Conservation (phyloP, 306 rosid genomes). For the Phaseolus lunatus region DNA sequence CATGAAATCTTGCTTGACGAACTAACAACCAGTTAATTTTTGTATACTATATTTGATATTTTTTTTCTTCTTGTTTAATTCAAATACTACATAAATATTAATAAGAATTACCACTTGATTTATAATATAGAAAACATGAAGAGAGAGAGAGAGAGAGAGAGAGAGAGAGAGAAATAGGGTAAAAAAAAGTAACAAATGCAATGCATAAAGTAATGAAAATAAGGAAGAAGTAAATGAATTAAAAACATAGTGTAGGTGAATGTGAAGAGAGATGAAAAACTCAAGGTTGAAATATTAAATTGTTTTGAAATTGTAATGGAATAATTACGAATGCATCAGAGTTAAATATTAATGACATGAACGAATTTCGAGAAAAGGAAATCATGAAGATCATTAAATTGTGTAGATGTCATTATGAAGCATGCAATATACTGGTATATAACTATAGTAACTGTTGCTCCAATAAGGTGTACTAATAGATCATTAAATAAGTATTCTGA, state of each 20-base stretch:
- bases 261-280: not conserved
- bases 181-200: not conserved
- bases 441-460: not conserved
- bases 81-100: not conserved
- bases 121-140: too few species aligned
- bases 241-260: not conserved
- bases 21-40: too few species aligned
- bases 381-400: slow-evolving; percentile 17
- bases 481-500: not conserved
- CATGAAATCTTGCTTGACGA: too few species aligned
- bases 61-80: too few species aligned
- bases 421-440: slow-evolving; percentile 2
- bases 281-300: not conserved
- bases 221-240: not conserved
- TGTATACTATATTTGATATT: too few species aligned
- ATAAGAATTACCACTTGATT: not conserved
- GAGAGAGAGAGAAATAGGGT: not conserved
- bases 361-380: not conserved
- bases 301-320: not conserved
- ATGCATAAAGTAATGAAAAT: not conserved
- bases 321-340: not conserved
- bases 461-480: not conserved
- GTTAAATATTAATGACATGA: not conserved
- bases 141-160: not conserved
- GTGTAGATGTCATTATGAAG: slow-evolving; percentile 4